A percentile compares a stretch with the other conserved stretches of the same genome.
Conservation (phyloP, 2,329 filamentous ascomycete genomes). For the Hypoxylon sp. region DNA sequence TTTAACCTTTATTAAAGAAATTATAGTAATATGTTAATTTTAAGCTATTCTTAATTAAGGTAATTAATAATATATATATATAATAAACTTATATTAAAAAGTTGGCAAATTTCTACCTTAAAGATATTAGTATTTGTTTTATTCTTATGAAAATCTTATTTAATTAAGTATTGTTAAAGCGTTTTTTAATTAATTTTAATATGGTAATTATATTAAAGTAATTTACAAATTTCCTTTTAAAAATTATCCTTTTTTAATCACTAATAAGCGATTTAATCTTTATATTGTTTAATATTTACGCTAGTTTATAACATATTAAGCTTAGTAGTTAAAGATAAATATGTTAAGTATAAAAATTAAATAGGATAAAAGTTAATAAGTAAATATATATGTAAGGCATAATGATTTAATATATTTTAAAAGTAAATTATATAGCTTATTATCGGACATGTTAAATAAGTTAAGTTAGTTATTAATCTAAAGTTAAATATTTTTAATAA, state of each 20-base stretch:
- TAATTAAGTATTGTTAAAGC: not conserved
- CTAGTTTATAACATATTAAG: too few species aligned
- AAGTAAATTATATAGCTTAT: too few species aligned
- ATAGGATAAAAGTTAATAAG: not conserved
- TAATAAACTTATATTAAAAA: not conserved
- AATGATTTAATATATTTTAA: not conserved
- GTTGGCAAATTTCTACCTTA: not conserved
- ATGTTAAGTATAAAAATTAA: not conserved
- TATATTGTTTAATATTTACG: too few species aligned
- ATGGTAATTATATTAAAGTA: not conserved
- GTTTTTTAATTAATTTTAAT: not conserved
- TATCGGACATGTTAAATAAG: too few species aligned
- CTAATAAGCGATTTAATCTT: too few species aligned
- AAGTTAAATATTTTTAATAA: not conserved
- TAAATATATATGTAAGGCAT: not conserved
- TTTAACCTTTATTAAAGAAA: not conserved
- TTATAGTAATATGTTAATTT: not conserved
- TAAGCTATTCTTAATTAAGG: not conserved
- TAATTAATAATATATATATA: constrained; percentile 1
- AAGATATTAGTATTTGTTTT: not conserved
- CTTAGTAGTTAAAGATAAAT: not conserved
- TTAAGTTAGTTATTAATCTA: not conserved
- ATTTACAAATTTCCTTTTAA: not conserved
- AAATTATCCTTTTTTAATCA: not conserved
- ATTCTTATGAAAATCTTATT: constrained; percentile 1